A percentile compares a stretch with the other conserved stretches of the same genome.
These are phyloP conservation scores for Saturnispora dispora DNA, from an alignment of 805 yeast genomes.

Conservation along the genomic window DNA sequence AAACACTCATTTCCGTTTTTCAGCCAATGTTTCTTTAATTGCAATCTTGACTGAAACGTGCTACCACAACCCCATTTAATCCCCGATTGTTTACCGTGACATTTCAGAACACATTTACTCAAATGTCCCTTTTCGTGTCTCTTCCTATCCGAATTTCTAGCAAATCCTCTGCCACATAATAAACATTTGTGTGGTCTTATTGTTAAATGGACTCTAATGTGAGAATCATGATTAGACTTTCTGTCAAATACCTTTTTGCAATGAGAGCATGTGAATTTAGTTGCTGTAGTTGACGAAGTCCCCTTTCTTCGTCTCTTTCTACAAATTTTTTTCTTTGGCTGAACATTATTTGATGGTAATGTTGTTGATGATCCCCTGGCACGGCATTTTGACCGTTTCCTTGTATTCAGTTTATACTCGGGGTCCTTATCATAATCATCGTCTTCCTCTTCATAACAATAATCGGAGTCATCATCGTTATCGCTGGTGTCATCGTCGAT, in stretches of 20 bases:
- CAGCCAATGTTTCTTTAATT: constrained; percentile 11
- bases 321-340: background rate
- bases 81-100: constrained; percentile 4
- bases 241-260: constrained; percentile 12
- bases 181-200: constrained; percentile 10
- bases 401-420: background rate
- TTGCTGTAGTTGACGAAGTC: background rate
- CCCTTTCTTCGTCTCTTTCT: background rate
- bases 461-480: background rate
- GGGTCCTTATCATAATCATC: background rate
- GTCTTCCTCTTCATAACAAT: background rate
- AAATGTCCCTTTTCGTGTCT: constrained; percentile 12
- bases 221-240: constrained; percentile 15
- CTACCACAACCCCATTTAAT: constrained; percentile 9
- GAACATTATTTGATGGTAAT: background rate
- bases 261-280: constrained; percentile 5
- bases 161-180: constrained; percentile 11
- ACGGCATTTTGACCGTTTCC: background rate
- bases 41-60: background rate
- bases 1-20: background rate
- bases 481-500: background rate
- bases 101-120: background rate
- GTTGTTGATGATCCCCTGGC: background rate
- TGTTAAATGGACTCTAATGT: constrained; percentile 11
- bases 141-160: constrained; percentile 11